These are phyloP conservation scores for Reticulascus tulasneorum DNA, from an alignment of 2,329 filamentous ascomycete species.

Conservation along the genomic window DNA sequence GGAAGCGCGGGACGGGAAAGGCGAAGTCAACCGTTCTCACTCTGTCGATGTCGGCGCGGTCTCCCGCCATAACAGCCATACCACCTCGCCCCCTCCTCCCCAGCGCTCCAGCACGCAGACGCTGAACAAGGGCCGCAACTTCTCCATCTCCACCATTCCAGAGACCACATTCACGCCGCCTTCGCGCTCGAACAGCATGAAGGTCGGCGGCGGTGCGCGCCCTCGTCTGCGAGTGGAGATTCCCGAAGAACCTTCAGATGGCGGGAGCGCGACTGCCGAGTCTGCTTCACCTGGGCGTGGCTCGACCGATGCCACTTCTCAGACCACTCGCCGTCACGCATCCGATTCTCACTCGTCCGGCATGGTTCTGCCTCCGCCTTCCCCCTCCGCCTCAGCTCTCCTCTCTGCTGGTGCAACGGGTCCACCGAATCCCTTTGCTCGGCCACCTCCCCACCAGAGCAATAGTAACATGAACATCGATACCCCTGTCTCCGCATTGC, in stretches of 20 bases:
- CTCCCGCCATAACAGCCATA: slow-evolving; percentile 41
- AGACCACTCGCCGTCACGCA: slow-evolving; percentile 42
- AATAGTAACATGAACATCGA: slow-evolving; percentile 45
- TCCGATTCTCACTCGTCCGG: slow-evolving; percentile 53
- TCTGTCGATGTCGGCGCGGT: slow-evolving; percentile 61
- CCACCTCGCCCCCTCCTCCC: slow-evolving; percentile 54
- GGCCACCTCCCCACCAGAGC: slow-evolving; percentile 74
- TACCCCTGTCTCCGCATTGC: slow-evolving; percentile 88
- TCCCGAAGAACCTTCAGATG: slow-evolving; percentile 82
- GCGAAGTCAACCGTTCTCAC: slow-evolving; percentile 50
- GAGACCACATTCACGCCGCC: slow-evolving; percentile 66
- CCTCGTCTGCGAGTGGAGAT: slow-evolving; percentile 92
- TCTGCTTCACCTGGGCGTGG: slow-evolving; percentile 63
- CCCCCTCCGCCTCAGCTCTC: slow-evolving; percentile 79
- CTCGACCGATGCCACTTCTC: slow-evolving; percentile 54
- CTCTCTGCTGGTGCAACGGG: slow-evolving; percentile 88
- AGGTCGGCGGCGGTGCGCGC: slow-evolving; percentile 62
- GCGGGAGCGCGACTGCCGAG: slow-evolving; percentile 68
- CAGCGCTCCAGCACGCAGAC: slow-evolving; percentile 46
- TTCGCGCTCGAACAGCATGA: slow-evolving; percentile 72
- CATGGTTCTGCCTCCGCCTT: slow-evolving; percentile 86
- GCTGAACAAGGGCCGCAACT: slow-evolving; percentile 42
- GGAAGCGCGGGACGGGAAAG: slow-evolving; percentile 39
- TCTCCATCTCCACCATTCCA: slow-evolving; percentile 58
- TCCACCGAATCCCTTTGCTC: slow-evolving; percentile 91